Base-by-base conservation (phyloP, 2,329 filamentous ascomycete species). In the Fusarium falciforme region DNA sequence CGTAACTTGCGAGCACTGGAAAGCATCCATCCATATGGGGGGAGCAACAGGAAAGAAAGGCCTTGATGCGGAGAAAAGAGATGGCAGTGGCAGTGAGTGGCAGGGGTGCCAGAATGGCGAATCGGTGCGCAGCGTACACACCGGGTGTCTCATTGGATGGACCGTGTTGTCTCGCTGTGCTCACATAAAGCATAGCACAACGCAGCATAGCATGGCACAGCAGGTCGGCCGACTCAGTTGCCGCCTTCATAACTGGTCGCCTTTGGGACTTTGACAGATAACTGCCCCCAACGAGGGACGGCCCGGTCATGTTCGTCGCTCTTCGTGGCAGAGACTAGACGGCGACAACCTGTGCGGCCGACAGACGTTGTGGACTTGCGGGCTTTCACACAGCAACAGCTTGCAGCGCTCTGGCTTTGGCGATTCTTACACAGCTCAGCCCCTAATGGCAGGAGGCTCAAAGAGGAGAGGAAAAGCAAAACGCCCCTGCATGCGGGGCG, bases 391-490 rank as follows among this genome's bases (percentile, higher is more conserved):
- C 33, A n/a, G 47, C 62, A 54, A 22, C 27, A 9, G 25, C 17
- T 29, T 27, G 61, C 36, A 57, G 27, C 29, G 14, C 11, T 54
- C 47, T 14, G 33, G 54, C 27, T 27, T 57, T 44, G 33, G 33
- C 47, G 35, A 20, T 52, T 61, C 10, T 55, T 64, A 29, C 36
- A 63, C 27, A 14, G 49, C 38, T 35, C 68, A 64, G 57, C 57
- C 38, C 31, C 29, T 16, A 33, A 61, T 27, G 31, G 49, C 35
- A 59, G 40, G 17, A 36, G 59, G n/a, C 55, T 69, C 55, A 25
- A 64, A 72, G 31, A 72, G 59, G 61, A 22, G 72, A 61, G 40
- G 59, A 67, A 72, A 74, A 70, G 61, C 20, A 74, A 74, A 69
- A 61, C 38, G 60, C 58, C 61, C 20, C 58, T 67, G 59, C 49